Base-by-base conservation (phyloP, 176 grass and related monocot species). In the Thalia dealbata region DNA sequence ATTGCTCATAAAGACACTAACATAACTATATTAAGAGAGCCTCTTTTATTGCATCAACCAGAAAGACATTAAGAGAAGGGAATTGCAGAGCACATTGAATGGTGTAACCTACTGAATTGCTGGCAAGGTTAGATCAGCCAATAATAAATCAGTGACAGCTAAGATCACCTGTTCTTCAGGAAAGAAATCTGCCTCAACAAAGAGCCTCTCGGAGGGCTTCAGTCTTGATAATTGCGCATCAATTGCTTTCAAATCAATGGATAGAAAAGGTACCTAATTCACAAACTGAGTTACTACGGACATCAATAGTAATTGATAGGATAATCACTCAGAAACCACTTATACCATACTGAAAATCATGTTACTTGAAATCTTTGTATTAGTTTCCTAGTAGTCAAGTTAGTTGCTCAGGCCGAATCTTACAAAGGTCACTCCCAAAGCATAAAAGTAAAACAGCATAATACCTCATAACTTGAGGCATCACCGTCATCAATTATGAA, bases 401-500 rank as follows among this genome's bases (percentile, higher is more conserved):
- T 58, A 58, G 19, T 3, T 56, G 54, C 19, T 58, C 22, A 19
- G 19, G 18, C 6, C 54, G 3, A n/a, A 58, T 28, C 14, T 30
- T 32, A 0, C 3, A 66, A 32, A 44, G 7, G 14, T 54, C 5
- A 2, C 46, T 52, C 18, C n/a, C 14, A 72, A 28, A 71, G 12
- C 23, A 52, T 72, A 23, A 52, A 52, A 0, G n/a, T n/a, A n/a
- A n/a, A 24, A 72, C 30, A 2, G 70, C 10, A 66, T 61, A 45
- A 3, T 78, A 91, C 95, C 95, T 97, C 87, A 70, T 84, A 88
- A 88, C 85, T 84, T 16, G 90, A 73, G 52, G 81, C 43, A 58
- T 77, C 87, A 64, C 92, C 61, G 65, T 97, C 90, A 22, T 97
- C 90, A 73, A 97, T 78, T 71, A 97, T 88, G 35, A 97, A 92